Conservation (phyloP, 78 protist genomes). For the Speleostelium caveatum region DNA sequence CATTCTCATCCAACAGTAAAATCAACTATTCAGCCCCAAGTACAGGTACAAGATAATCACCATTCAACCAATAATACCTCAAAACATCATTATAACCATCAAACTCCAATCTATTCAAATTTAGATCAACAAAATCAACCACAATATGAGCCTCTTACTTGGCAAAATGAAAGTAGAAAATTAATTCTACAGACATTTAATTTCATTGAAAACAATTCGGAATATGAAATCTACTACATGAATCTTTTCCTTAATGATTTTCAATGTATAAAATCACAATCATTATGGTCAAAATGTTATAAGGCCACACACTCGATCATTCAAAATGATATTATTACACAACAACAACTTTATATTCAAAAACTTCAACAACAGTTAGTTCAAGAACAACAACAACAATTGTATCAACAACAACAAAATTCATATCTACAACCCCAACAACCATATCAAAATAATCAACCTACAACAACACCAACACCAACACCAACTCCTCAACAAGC, state of each 20-base stretch:
- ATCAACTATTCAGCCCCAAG: too few species aligned
- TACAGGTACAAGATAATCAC: too few species aligned
- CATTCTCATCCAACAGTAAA: too few species aligned
- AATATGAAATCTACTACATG: background rate
- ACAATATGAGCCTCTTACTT: background rate
- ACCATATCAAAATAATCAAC: background rate
- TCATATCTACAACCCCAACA: background rate
- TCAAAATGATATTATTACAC: background rate
- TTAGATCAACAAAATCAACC: constrained; percentile 5
- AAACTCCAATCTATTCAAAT: too few species aligned
- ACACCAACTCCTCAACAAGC: background rate
- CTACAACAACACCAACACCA: background rate
- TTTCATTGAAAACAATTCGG: background rate
- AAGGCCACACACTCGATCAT: background rate
- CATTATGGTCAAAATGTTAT: background rate
- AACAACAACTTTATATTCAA: background rate
- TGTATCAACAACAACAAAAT: background rate
- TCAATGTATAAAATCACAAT: background rate
- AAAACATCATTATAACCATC: background rate
- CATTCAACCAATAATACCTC: background rate
- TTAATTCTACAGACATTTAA: background rate
- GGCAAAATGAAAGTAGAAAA: background rate
- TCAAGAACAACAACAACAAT: background rate
- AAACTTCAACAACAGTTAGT: background rate
- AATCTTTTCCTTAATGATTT: background rate